These are phyloP conservation scores for Magnaporthiopsis incrustans DNA, from an alignment of 2,329 filamentous ascomycete genomes.

Conservation along the genomic window DNA sequence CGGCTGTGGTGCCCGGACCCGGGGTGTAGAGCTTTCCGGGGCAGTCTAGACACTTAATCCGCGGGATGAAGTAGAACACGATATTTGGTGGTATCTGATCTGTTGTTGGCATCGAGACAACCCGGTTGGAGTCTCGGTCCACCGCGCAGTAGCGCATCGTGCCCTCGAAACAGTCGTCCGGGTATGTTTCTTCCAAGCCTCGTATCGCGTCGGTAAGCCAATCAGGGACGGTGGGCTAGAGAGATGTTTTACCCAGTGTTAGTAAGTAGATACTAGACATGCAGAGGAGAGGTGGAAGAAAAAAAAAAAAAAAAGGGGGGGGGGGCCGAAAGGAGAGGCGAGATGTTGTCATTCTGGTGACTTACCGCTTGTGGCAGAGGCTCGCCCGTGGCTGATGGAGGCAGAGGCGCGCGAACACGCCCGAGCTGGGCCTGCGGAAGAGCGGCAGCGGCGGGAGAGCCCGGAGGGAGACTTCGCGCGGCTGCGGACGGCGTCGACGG, in stretches of 20 bases:
- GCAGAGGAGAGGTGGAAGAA: constrained; percentile 10
- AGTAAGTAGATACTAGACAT: constrained; percentile 7
- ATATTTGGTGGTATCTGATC: constrained; percentile 52
- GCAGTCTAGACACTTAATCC: constrained; percentile 88
- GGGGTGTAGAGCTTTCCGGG: constrained; percentile 91
- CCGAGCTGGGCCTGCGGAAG: constrained; percentile 48
- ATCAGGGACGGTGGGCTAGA: constrained; percentile 41
- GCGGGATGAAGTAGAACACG: constrained; percentile 75
- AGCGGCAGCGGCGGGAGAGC: constrained; percentile 10
- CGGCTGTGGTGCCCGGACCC: constrained; percentile 73
- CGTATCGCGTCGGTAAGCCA: constrained; percentile 76
- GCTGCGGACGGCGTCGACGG: constrained; percentile 33
- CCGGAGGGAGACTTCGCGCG: constrained; percentile 19
- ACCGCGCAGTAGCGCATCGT: constrained; percentile 86
- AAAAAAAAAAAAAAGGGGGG: constrained; percentile 11
- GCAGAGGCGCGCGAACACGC: constrained; percentile 59
- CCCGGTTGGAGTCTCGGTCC: constrained; percentile 60
- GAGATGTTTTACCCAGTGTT: constrained; percentile 5
- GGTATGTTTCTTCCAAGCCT: constrained; percentile 62
- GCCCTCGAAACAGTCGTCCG: constrained; percentile 77
- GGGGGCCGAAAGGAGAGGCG: constrained; percentile 11
- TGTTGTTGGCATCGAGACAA: constrained; percentile 37
- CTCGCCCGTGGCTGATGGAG: constrained; percentile 42
- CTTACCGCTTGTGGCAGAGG: constrained; percentile 54
- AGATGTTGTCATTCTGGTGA: constrained; percentile 14